These are phyloP conservation scores for Argentina anserina DNA, from an alignment of 306 rosid species.

Conservation along the genomic window DNA sequence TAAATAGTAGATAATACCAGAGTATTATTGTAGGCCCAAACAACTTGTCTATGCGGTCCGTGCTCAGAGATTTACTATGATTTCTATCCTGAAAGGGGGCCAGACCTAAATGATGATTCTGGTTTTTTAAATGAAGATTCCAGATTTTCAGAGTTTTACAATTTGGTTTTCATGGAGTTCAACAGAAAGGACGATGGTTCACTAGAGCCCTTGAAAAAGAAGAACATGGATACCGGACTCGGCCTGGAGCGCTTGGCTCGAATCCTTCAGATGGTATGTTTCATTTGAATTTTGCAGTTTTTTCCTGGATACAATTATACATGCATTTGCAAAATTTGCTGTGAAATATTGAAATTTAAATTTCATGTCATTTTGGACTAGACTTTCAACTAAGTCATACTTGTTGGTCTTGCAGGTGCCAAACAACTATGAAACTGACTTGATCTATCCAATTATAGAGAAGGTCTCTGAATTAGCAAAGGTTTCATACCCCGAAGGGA, in stretches of 20 bases:
- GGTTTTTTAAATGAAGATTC: conserved; percentile 82
- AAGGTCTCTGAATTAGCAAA: conserved; percentile 56
- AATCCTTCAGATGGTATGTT: conserved; percentile 71
- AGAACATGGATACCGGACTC: conserved; percentile 88
- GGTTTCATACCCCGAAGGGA: conserved; percentile 55
- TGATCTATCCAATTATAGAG: conserved; percentile 85
- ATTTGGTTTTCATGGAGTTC: conserved; percentile 86
- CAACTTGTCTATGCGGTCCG: conserved; percentile 92
- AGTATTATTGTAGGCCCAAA: no score
- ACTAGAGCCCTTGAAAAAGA: conserved; percentile 77
- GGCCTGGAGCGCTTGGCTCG: conserved; percentile 94
- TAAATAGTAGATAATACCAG: no score
- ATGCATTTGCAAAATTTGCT: background rate
- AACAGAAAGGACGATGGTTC: conserved; percentile 79
- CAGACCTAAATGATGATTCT: conserved; percentile 42
- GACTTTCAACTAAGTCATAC: background rate
- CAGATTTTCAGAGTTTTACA: conserved; percentile 82
- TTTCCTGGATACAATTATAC: background rate
- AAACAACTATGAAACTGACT: conserved; percentile 83
- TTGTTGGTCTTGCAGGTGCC: background rate
- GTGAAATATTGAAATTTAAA: background rate
- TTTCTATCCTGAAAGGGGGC: conserved; percentile 76
- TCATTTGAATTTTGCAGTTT: background rate
- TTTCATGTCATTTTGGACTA: background rate
- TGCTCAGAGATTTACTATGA: conserved; percentile 88